Percentiles rank a stretch among this genome's conserved stretches.
phyloP scores from a whole-genome alignment of 257 asterid genomes.

The Solanum medicagineum region DNA sequence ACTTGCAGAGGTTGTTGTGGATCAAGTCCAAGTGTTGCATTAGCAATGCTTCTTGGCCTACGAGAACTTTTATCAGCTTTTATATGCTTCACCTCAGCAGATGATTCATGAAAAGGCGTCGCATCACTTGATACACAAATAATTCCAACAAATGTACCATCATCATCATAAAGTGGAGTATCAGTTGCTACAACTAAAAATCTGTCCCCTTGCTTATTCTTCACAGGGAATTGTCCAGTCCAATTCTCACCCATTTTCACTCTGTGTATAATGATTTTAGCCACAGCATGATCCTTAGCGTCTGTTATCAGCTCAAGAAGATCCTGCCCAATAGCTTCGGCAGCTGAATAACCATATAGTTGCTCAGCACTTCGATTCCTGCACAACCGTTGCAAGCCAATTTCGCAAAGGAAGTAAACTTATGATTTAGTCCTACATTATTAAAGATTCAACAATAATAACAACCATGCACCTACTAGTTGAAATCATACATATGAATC shows the following conservation, averaged over 20 bases:
- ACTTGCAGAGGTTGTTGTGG: conserved; percentile 80
- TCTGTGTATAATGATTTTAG: conserved; percentile 34
- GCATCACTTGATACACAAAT: conserved; percentile 61
- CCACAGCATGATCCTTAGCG: conserved; percentile 26
- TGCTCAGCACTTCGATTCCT: conserved; percentile 82
- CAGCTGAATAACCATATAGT: conserved; percentile 56
- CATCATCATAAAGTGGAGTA: conserved; percentile 74
- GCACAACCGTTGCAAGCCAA: conserved; percentile 6
- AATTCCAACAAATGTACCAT: conserved; percentile 55
- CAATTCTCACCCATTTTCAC: conserved; percentile 62
- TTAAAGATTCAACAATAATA: not conserved
- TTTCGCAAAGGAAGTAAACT: not conserved
- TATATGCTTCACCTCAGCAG: conserved; percentile 11
- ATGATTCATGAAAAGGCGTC: conserved; percentile 41
- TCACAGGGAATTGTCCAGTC: conserved; percentile 80
- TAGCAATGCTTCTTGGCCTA: conserved; percentile 35
- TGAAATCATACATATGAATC: not conserved
- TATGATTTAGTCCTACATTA: not conserved
- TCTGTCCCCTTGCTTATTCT: conserved; percentile 46
- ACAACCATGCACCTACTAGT: not conserved
- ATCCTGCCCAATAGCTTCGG: conserved; percentile 59
- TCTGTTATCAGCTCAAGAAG: conserved; percentile 45
- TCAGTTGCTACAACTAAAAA: conserved; percentile 48
- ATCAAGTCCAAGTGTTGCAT: conserved; percentile 55
- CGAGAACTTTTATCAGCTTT: conserved; percentile 30